These are phyloP conservation scores for Vanderwaltozyma verrucispora DNA, from an alignment of 805 yeast genomes.

Conservation along the genomic window DNA sequence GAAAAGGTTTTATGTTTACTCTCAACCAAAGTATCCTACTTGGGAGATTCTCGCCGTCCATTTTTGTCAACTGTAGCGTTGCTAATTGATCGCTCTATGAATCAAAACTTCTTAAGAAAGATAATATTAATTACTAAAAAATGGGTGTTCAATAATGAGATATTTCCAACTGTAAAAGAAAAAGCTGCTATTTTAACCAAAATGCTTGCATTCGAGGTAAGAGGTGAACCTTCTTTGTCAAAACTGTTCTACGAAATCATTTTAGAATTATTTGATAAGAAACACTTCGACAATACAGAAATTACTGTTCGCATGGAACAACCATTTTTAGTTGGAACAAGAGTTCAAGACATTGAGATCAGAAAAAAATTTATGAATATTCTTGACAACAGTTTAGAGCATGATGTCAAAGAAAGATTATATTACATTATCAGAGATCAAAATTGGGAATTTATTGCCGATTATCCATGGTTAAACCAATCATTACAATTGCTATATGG, in stretches of 20 bases:
- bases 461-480: constrained; percentile 90
- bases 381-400: constrained; percentile 66
- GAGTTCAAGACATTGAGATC: constrained; percentile 63
- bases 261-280: constrained; percentile 77
- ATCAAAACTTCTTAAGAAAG: constrained; percentile 59
- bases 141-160: constrained; percentile 85
- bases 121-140: constrained; percentile 68
- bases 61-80: constrained; percentile 82
- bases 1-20: constrained; percentile 70
- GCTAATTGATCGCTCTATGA: constrained; percentile 78
- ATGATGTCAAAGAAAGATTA: constrained; percentile 65
- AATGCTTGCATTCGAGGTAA: constrained; percentile 84
- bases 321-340: constrained; percentile 89
- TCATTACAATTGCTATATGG: constrained; percentile 82
- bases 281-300: constrained; percentile 69
- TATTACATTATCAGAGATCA: constrained; percentile 88
- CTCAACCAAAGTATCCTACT: constrained; percentile 67
- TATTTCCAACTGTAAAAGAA: constrained; percentile 91
- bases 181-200: constrained; percentile 89
- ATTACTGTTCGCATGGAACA: constrained; percentile 92
- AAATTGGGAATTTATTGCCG: constrained; percentile 93
- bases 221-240: constrained; percentile 73
- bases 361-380: constrained; percentile 73
- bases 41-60: constrained; percentile 89
- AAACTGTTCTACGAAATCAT: constrained; percentile 77